Conservation (phyloP, 2,329 filamentous ascomycete species). For the Nemania sp. region DNA sequence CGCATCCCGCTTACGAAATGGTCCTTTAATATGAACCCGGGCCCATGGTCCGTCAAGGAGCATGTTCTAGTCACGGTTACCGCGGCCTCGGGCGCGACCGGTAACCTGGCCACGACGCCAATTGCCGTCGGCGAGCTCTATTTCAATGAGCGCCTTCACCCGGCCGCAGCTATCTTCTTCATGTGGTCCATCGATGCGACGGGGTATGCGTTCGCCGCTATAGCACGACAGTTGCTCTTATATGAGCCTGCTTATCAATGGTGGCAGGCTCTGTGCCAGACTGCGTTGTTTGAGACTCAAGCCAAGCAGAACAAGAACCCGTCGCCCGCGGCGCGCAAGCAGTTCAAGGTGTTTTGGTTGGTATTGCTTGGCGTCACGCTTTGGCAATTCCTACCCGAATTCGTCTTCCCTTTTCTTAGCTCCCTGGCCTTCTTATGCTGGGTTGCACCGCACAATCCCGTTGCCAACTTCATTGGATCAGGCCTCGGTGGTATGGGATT, state of each 20-base stretch:
- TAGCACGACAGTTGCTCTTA: conserved; percentile 67
- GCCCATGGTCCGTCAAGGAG: conserved; percentile 68
- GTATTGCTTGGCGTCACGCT: conserved; percentile 64
- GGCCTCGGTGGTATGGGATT: conserved; percentile 73
- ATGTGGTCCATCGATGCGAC: conserved; percentile 70
- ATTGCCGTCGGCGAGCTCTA: conserved; percentile 69
- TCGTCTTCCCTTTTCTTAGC: conserved; percentile 68
- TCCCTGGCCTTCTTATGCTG: conserved; percentile 73
- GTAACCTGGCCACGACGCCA: conserved; percentile 63
- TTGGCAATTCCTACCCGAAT: conserved; percentile 74
- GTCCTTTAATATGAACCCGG: conserved; percentile 66
- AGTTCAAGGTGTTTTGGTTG: conserved; percentile 69
- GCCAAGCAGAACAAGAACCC: conserved; percentile 64
- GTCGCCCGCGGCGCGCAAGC: conserved; percentile 61
- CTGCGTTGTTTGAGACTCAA: conserved; percentile 69
- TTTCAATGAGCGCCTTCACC: conserved; percentile 64
- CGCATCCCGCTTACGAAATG: conserved; percentile 60
- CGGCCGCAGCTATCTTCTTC: conserved; percentile 68
- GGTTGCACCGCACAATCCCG: conserved; percentile 68
- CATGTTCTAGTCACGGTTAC: conserved; percentile 68
- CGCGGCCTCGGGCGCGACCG: conserved; percentile 64
- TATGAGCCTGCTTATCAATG: conserved; percentile 69
- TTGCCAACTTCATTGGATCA: conserved; percentile 70
- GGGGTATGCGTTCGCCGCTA: conserved; percentile 69
- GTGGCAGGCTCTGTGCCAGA: conserved; percentile 65